Base-by-base conservation (phyloP, 148 eudicot genomes). In the Amaranthus palmeri region DNA sequence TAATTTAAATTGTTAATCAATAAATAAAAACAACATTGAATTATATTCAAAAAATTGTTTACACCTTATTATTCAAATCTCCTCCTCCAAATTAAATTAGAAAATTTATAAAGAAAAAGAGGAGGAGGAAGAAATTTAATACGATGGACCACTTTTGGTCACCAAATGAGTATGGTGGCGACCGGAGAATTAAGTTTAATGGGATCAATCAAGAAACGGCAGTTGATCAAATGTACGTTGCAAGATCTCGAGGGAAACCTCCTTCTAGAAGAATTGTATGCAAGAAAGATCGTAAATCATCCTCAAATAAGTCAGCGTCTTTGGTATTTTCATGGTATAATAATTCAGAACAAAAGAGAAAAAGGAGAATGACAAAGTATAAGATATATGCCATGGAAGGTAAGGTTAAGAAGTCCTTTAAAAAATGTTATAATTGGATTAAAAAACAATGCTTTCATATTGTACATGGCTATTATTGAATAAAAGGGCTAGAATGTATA, bases 331-430 rank as follows among this genome's bases (percentile, higher is more conserved):
- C 81, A 55, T 87, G 82, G 83, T 78, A 74, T 43, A 65, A 78
- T 52, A 61, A 53, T 15, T 79, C 78, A 1, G 86, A 87, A 51
- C 47, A 60, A 43, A 81, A 81, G 78, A 79, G 88, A 68, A 83
- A 70, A 61, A 87, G 76, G 75, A 77, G 86, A 49, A 61, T 85
- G 17, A 81, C 82, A 14, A 83, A 75, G 12, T 87, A 87, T 65
- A 87, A 87, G 46, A 70, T 73, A 18, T 87, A 87, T 60, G 42
- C 70, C 8, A 8, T 77, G 10, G 84, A 87, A 71, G 81, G 85
- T 5, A 83, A 83, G 60, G 74, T 83, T 6, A 85, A 83, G 80
- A 73, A 14, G 1, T 71, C 79, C 14, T 77, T 83, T 6, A 79
- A 76, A 61, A 79, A 79, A 25, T 74, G 91, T 25, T 55, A 43